Percentiles rank a stretch among this genome's conserved stretches.
Evolutionary conservation across 345 rosid genomes (phyloP).

Genomic region (Streptanthus diversifolius): DNA sequence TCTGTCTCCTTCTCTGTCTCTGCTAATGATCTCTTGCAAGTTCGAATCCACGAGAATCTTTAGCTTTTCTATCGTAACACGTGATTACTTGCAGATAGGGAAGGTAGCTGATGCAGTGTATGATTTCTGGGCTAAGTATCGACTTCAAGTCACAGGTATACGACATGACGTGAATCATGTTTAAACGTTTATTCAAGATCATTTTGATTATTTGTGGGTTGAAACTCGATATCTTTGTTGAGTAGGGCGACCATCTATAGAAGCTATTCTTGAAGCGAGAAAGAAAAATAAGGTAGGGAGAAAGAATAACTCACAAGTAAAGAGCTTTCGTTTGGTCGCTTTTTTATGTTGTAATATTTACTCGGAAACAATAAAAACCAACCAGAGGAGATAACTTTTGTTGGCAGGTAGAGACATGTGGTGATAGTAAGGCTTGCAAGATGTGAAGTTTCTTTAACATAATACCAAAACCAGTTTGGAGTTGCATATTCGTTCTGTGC

Average conservation of each 20-base stretch:
- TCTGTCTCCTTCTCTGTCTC: neutral
- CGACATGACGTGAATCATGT: neutral
- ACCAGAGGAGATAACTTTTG: neutral
- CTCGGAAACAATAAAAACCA: neutral
- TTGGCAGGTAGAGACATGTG: constrained; percentile 56
- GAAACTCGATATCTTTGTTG: neutral
- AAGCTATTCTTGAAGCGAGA: constrained; percentile 60
- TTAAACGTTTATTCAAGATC: neutral
- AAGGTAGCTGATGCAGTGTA: constrained; percentile 67
- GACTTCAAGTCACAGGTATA: constrained; percentile 76
- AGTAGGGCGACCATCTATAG: constrained; percentile 74
- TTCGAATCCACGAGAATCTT: neutral
- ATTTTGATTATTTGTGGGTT: neutral
- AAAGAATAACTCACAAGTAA: neutral
- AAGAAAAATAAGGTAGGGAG: constrained; percentile 56
- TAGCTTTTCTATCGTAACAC: neutral
- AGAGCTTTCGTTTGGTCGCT: neutral
- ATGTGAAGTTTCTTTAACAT: constrained; percentile 30
- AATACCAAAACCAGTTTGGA: neutral
- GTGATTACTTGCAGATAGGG: constrained; percentile 47
- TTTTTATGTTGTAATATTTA: neutral
- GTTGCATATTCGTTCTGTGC: neutral
- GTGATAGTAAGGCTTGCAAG: constrained; percentile 49
- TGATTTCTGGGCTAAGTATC: constrained; percentile 81
- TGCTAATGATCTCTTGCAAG: neutral